Evolutionary conservation across 1,139 yeast genomes (phyloP).

Genomic region (Hemisphaericaspora xylanilytica): DNA sequence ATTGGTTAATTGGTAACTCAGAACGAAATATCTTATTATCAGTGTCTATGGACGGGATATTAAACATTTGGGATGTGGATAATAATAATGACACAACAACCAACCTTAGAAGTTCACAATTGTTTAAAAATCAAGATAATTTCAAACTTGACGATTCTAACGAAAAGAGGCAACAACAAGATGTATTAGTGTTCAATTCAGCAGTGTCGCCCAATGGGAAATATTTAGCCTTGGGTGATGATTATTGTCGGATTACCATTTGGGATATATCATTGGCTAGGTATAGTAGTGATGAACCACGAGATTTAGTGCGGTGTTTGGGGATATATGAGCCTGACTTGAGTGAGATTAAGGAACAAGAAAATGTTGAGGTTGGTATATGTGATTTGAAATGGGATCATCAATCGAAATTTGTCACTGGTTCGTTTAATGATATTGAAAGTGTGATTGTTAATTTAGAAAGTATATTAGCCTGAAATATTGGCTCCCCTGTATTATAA

Average conservation of each 20-base stretch:
- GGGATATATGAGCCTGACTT: constrained; percentile 22
- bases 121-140: constrained; percentile 24
- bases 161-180: constrained; percentile 10
- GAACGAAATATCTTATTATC: constrained; percentile 31
- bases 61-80: constrained; percentile 64
- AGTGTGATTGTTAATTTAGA: constrained; percentile 34
- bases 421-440: constrained; percentile 41
- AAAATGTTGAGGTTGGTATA: constrained; percentile 25
- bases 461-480: not conserved
- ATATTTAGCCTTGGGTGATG: constrained; percentile 61
- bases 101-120: constrained; percentile 22
- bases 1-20: constrained; percentile 49
- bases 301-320: constrained; percentile 21
- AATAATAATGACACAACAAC: no score
- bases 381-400: constrained; percentile 47
- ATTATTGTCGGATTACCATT: constrained; percentile 53
- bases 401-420: constrained; percentile 31
- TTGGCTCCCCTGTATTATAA: not conserved
- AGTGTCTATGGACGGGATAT: constrained; percentile 66
- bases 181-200: constrained; percentile 44
- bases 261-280: constrained; percentile 43
- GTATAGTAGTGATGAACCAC: constrained; percentile 7
- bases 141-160: constrained; percentile 16
- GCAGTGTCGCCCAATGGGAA: constrained; percentile 48
- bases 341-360: constrained; percentile 5